These are phyloP conservation scores for Pichia nanzhaoensis DNA, from an alignment of 805 yeast species.

Conservation along the genomic window DNA sequence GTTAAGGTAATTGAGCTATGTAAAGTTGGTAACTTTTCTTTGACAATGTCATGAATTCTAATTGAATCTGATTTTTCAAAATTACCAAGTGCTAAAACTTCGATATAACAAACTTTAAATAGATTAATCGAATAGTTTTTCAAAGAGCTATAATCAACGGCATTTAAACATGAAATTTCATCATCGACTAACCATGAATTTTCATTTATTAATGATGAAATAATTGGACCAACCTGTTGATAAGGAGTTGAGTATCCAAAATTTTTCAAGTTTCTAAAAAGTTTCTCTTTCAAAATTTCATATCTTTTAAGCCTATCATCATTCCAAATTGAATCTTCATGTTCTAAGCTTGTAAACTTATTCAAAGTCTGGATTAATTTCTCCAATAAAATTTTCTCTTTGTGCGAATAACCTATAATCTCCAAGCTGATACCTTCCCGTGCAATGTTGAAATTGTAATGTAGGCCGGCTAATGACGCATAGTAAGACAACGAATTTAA, in stretches of 20 bases:
- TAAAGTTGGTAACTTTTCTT: slow-evolving; percentile 21
- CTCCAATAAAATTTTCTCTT: slow-evolving; percentile 55
- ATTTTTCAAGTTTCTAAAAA: slow-evolving; percentile 57
- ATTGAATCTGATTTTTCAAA: slow-evolving; percentile 47
- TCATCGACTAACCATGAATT: slow-evolving; percentile 60
- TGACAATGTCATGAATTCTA: slow-evolving; percentile 38
- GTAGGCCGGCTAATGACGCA: slow-evolving; percentile 76
- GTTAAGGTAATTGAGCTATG: slow-evolving; percentile 32
- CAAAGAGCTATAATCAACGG: slow-evolving; percentile 38
- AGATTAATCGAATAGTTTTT: slow-evolving; percentile 43
- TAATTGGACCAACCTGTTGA: slow-evolving; percentile 60
- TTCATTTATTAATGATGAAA: slow-evolving; percentile 63
- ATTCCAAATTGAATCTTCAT: slow-evolving; percentile 20
- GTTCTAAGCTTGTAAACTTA: slow-evolving; percentile 29
- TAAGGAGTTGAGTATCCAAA: slow-evolving; percentile 72
- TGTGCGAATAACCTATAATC: slow-evolving; percentile 79
- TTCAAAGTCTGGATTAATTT: slow-evolving; percentile 51
- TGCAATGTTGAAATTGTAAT: slow-evolving; percentile 48
- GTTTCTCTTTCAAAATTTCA: slow-evolving; percentile 56
- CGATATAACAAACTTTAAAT: slow-evolving; percentile 55
- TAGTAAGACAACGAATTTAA: slow-evolving; percentile 73
- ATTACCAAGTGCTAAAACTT: slow-evolving; percentile 77
- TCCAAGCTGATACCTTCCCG: slow-evolving; percentile 67
- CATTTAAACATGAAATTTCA: slow-evolving; percentile 44
- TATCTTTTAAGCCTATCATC: slow-evolving; percentile 50